Conservation (phyloP, 1,284 basidiomycete genomes). For the Xanthoconium separans region DNA sequence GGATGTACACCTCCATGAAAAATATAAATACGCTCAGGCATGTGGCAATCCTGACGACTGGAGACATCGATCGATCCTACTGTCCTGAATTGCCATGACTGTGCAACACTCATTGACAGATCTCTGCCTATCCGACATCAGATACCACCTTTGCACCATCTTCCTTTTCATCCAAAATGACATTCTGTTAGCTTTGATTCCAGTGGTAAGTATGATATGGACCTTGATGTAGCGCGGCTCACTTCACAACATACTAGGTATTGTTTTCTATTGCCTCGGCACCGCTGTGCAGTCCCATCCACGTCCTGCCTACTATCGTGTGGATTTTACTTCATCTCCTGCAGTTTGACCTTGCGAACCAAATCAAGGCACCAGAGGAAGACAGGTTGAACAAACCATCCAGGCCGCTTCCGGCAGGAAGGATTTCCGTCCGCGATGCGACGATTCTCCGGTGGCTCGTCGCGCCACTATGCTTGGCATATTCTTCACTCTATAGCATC, state of each 20-base stretch:
- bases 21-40: constrained; percentile 12
- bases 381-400: constrained; percentile 42
- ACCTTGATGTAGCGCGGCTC: not conserved
- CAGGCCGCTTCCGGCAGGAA: constrained; percentile 40
- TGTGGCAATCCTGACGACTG: not conserved
- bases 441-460: constrained; percentile 38
- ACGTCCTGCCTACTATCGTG: constrained; percentile 28
- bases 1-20: not conserved
- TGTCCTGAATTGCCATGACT: constrained; percentile 14
- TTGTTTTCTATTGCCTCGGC: constrained; percentile 37
- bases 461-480: constrained; percentile 33
- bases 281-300: constrained; percentile 22
- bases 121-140: constrained; percentile 12
- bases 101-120: constrained; percentile 1
- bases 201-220: constrained; percentile 32
- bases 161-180: constrained; percentile 45
- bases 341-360: constrained; percentile 45
- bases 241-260: constrained; percentile 28
- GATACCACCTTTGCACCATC: constrained; percentile 31
- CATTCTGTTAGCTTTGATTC: constrained; percentile 39
- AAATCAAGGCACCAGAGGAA: constrained; percentile 39
- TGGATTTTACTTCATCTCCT: constrained; percentile 47
- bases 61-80: not conserved
- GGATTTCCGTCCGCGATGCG: constrained; percentile 36
- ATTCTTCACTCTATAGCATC: constrained; percentile 34